These are phyloP conservation scores for Saitozyma sp. DNA, from an alignment of 768 basidiomycete genomes.

Conservation along the genomic window DNA sequence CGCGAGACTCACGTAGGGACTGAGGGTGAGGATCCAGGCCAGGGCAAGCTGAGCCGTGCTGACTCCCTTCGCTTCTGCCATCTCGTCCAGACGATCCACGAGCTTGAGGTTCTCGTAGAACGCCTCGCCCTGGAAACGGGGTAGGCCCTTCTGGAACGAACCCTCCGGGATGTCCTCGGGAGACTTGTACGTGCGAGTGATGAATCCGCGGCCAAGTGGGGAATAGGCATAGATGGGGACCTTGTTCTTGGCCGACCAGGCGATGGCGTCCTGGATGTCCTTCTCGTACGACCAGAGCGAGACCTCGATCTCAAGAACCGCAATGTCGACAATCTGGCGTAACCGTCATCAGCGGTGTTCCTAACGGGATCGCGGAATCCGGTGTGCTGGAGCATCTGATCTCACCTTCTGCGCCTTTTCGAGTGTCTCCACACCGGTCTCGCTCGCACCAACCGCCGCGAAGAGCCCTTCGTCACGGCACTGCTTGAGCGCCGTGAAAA, in stretches of 20 bases:
- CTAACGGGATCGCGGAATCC: not conserved
- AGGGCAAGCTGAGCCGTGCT: conserved; percentile 55
- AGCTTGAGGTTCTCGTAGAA: conserved; percentile 56
- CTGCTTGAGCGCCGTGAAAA: conserved; percentile 54
- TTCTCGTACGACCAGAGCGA: conserved; percentile 64
- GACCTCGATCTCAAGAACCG: conserved; percentile 68
- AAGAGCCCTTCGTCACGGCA: conserved; percentile 63
- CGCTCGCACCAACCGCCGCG: conserved; percentile 39
- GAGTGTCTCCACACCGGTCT: conserved; percentile 55
- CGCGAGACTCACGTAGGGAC: conserved; percentile 33
- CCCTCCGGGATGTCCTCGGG: conserved; percentile 54
- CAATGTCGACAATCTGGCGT: conserved; percentile 60
- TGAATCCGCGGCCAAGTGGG: conserved; percentile 54
- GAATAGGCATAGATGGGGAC: conserved; percentile 66
- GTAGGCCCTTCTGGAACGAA: conserved; percentile 54
- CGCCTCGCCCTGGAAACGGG: conserved; percentile 58
- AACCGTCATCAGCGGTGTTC: not conserved
- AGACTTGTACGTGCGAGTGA: conserved; percentile 48
- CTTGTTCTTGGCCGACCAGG: conserved; percentile 61
- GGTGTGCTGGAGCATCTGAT: conserved; percentile 8
- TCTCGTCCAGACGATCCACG: conserved; percentile 55
- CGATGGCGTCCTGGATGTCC: conserved; percentile 60
- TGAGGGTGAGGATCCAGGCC: conserved; percentile 53
- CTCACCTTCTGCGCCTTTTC: conserved; percentile 54
- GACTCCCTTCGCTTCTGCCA: conserved; percentile 57